A percentile compares a stretch with the other conserved stretches of the same genome.
These are phyloP conservation scores for Withania somnifera DNA, from an alignment of 305 asterid species.

Conservation along the genomic window DNA sequence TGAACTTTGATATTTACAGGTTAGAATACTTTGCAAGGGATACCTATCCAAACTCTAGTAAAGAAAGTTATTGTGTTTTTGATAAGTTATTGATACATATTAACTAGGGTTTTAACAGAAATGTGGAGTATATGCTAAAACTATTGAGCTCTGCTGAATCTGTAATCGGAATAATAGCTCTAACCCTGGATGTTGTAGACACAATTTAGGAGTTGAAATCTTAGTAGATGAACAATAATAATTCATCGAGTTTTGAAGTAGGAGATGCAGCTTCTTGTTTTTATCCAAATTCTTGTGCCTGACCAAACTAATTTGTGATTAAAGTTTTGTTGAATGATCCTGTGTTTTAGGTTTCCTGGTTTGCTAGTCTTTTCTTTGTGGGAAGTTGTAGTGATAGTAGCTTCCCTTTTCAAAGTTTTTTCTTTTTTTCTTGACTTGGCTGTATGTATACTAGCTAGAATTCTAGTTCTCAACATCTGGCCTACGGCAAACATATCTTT, in stretches of 20 bases:
- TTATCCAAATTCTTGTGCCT: not conserved
- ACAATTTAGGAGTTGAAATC: not conserved
- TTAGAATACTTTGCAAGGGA: not conserved
- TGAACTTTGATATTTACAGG: conserved; percentile 81
- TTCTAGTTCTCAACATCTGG: not conserved
- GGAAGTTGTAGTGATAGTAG: not conserved
- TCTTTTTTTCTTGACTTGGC: not conserved
- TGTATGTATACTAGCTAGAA: not conserved
- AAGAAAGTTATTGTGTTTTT: not conserved
- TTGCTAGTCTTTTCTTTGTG: not conserved
- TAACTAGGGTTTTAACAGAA: not conserved
- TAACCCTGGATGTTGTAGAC: not conserved
- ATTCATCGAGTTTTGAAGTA: not conserved
- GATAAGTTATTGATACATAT: not conserved
- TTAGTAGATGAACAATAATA: not conserved
- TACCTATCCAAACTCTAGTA: not conserved
- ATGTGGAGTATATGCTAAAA: not conserved
- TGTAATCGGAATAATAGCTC: not conserved
- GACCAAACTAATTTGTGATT: not conserved
- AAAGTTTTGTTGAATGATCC: not conserved
- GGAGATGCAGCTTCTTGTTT: not conserved
- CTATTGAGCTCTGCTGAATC: not conserved
- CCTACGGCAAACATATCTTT: not conserved
- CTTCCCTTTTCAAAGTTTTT: not conserved
- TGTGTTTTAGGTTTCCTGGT: not conserved